A percentile compares a stretch with the other conserved stretches of the same genome.
These are phyloP conservation scores for Macaranga tanarius DNA, from an alignment of 441 rosid species.

Conservation along the genomic window DNA sequence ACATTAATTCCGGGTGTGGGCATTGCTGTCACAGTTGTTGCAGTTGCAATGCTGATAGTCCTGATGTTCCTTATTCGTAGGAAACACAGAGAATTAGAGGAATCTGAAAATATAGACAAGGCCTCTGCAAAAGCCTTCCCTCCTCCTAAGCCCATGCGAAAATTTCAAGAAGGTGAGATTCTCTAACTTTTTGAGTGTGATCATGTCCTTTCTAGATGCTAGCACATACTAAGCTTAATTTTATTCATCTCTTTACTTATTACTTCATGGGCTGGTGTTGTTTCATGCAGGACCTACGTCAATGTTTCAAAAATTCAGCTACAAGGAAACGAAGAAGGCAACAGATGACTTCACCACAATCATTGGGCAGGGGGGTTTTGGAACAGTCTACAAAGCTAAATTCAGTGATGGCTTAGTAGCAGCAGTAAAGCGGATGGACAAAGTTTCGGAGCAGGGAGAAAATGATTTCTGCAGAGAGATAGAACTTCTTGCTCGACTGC, in stretches of 20 bases:
- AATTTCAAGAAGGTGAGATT: slow-evolving; percentile 66
- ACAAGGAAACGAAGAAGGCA: slow-evolving; percentile 72
- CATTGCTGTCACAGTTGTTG: slow-evolving; percentile 60
- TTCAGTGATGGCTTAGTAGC: slow-evolving; percentile 59
- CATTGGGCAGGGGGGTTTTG: slow-evolving; percentile 92
- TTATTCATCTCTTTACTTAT: slow-evolving; percentile 6
- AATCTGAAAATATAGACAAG: slow-evolving; percentile 49
- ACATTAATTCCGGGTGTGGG: slow-evolving; percentile 67
- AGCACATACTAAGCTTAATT: slow-evolving; percentile 2
- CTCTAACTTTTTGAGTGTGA: neutral
- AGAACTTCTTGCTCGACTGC: slow-evolving; percentile 88
- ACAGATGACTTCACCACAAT: slow-evolving; percentile 58
- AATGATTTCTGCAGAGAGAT: slow-evolving; percentile 84
- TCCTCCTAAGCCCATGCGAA: slow-evolving; percentile 50
- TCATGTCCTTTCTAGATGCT: slow-evolving; percentile 9
- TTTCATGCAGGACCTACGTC: slow-evolving; percentile 58
- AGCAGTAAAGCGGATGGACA: slow-evolving; percentile 84
- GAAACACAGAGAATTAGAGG: slow-evolving; percentile 67
- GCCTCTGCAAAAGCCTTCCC: slow-evolving; percentile 52
- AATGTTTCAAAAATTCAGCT: slow-evolving; percentile 72
- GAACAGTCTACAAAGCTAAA: slow-evolving; percentile 83
- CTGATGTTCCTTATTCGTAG: slow-evolving; percentile 68
- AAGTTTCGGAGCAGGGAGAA: slow-evolving; percentile 69
- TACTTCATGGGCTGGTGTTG: slow-evolving; percentile 13
- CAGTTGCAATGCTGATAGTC: slow-evolving; percentile 55